Evolutionary conservation across 129 eudicot genomes (phyloP), one percentile per base, ranked within the genome.

Genomic region (Apium graveolens): DNA sequence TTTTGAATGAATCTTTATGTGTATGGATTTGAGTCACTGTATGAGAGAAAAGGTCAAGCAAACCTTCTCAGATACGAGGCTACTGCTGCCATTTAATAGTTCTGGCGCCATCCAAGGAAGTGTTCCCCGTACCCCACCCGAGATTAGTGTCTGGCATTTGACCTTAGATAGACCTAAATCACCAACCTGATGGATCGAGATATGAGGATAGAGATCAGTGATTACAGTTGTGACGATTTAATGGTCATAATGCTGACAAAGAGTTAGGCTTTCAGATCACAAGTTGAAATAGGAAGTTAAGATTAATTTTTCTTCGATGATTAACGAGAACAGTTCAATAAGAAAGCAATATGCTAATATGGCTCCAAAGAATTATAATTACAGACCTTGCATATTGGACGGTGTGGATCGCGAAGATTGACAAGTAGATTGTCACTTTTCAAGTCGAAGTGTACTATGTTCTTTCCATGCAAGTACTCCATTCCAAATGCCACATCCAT

Each of bases 81-180:
- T 83, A 70, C 89, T 88, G 78, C 85, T 81, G 77, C 92, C 92
- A 71, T 82, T 88, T n/a, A 88, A 74, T 65, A 88, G 81, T 83
- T 88, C 91, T 5, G 91, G 91, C 71, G 91, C 91, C 91, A 88
- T 88, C 91, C 91, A 88, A 11, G 91, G 91, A 70, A 88, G 87
- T 37, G 91, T 85, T 76, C 91, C 89, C 43, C 92, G 73, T 11
- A 88, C 92, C 17, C 92, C 92, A 76, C 92, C 89, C 0, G 92
- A 85, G 60, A 88, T 85, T 80, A 88, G 55, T 3, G 92, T 88
- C 70, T 88, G 85, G 75, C 84, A 82, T 80, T 86, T 88, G 11
- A 85, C 84, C 71, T 85, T 88, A 37, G 91, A 88, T 80, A 88
- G 80, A 16, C 91, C 91, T 76, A 88, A 85, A 82, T 88, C 91